Evolutionary conservation across 495 filamentous ascomycete genomes (phyloP).

Genomic region (Neurospora sublineolata): DNA sequence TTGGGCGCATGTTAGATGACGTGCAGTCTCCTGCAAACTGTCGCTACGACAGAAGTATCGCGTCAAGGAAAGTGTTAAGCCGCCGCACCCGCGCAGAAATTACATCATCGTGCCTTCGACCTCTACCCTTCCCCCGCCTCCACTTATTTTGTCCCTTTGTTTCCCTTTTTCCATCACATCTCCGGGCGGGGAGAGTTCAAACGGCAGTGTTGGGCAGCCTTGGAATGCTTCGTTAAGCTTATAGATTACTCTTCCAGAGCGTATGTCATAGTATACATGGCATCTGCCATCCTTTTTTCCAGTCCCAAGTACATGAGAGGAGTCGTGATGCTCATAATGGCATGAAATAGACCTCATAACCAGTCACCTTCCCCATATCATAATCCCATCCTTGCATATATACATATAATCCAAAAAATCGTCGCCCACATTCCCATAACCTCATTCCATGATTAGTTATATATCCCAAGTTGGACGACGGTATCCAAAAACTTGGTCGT

Average conservation of each 20-base stretch:
- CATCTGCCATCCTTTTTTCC: background rate
- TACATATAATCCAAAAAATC: background rate
- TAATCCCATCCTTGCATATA: background rate
- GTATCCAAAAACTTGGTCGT: background rate
- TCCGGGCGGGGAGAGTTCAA: background rate
- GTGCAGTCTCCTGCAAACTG: background rate
- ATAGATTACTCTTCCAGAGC: background rate
- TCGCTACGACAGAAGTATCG: background rate
- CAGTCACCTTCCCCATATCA: background rate
- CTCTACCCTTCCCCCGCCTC: background rate
- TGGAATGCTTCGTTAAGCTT: background rate
- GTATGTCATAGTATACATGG: background rate
- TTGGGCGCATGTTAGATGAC: background rate
- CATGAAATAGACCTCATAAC: background rate
- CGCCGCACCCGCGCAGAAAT: background rate
- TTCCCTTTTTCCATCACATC: background rate
- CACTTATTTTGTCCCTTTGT: background rate
- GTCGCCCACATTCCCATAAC: background rate
- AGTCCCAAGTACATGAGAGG: background rate
- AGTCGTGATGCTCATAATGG: background rate
- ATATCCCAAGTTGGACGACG: background rate
- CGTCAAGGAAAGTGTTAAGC: background rate
- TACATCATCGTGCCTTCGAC: conserved; percentile 4
- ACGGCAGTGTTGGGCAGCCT: background rate
- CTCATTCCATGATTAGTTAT: background rate